phyloP scores from a whole-genome alignment of 2,329 filamentous ascomycete genomes.

The Claviceps lovelessii region DNA sequence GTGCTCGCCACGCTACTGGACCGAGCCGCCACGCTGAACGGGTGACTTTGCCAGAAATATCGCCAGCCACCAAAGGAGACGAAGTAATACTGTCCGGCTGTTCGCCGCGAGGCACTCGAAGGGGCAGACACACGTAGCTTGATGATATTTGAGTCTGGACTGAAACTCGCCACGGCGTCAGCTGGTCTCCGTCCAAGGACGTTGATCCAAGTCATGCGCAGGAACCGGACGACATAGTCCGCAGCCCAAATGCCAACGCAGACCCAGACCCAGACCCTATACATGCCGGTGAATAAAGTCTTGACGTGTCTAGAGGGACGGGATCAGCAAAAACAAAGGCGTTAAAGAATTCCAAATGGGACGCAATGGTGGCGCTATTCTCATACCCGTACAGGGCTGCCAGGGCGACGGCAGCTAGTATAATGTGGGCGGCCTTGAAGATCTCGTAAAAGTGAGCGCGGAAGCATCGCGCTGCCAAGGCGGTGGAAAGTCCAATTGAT shows the following conservation, averaged over 20 bases:
- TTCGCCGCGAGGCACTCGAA: constrained; percentile 11
- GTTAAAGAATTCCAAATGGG: background rate
- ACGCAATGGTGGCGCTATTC: constrained; percentile 1
- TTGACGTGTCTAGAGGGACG: constrained; percentile 7
- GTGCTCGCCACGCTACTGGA: background rate
- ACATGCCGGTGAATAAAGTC: constrained; percentile 7
- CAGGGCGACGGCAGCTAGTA: constrained; percentile 30
- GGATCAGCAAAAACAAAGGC: background rate
- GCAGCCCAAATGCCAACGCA: constrained; percentile 28
- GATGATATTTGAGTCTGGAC: background rate
- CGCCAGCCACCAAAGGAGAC: constrained; percentile 18
- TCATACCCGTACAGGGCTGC: constrained; percentile 31
- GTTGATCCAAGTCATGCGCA: constrained; percentile 23
- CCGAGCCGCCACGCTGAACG: constrained; percentile 24
- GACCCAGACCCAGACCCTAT: constrained; percentile 21
- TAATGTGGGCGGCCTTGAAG: constrained; percentile 30
- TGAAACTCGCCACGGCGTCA: background rate
- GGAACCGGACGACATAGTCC: constrained; percentile 28
- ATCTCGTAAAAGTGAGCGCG: constrained; percentile 22
- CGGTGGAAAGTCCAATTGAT: background rate
- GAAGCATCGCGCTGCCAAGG: background rate
- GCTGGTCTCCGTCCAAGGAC: constrained; percentile 7
- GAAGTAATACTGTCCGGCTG: constrained; percentile 26
- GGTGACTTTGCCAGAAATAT: constrained; percentile 27
- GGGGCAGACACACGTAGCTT: background rate